phyloP scores from a whole-genome alignment of 2,329 filamentous ascomycete species.

The Escovopsis sp. region DNA sequence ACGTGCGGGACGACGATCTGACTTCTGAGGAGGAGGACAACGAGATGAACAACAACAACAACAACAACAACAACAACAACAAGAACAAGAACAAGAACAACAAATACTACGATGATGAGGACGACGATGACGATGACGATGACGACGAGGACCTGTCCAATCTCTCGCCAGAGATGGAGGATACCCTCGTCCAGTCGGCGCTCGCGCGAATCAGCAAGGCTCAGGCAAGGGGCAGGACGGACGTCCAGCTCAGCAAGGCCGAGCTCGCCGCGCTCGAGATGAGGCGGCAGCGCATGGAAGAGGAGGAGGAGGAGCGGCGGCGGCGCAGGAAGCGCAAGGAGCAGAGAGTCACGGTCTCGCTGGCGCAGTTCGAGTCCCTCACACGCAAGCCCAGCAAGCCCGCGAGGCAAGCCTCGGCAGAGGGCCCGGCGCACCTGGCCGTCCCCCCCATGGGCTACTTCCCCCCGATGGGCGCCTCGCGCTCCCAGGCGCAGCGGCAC shows the following conservation, averaged over 20 bases:
- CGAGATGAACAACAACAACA: too few relatives aligned
- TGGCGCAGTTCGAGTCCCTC: constrained; percentile 34
- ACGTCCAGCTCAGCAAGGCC: constrained; percentile 65
- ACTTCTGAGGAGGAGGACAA: too few relatives aligned
- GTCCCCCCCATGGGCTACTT: constrained; percentile 39
- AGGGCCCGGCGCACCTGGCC: constrained; percentile 19
- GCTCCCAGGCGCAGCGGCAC: constrained; percentile 23
- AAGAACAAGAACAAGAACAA: too few relatives aligned
- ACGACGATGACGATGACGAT: constrained; percentile 17
- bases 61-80: too few relatives aligned
- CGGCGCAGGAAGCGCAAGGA: constrained; percentile 27
- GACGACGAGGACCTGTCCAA: constrained; percentile 32
- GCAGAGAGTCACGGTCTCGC: constrained; percentile 36
- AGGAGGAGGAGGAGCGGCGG: constrained; percentile 21
- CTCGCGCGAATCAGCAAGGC: constrained; percentile 68
- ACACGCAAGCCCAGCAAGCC: constrained; percentile 20
- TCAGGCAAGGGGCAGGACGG: constrained; percentile 57
- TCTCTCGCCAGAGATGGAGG: constrained; percentile 45
- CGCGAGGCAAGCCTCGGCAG: constrained; percentile 11
- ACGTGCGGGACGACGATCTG: background rate
- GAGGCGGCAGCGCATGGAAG: constrained; percentile 42
- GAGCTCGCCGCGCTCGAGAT: constrained; percentile 72
- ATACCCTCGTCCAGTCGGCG: constrained; percentile 62
- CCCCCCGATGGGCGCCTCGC: constrained; percentile 28
- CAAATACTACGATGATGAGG: constrained; percentile 18